Evolutionary conservation across 768 basidiomycete genomes (phyloP), one percentile per base, ranked within the genome.

Genomic region (Pleurotus giganteus): DNA sequence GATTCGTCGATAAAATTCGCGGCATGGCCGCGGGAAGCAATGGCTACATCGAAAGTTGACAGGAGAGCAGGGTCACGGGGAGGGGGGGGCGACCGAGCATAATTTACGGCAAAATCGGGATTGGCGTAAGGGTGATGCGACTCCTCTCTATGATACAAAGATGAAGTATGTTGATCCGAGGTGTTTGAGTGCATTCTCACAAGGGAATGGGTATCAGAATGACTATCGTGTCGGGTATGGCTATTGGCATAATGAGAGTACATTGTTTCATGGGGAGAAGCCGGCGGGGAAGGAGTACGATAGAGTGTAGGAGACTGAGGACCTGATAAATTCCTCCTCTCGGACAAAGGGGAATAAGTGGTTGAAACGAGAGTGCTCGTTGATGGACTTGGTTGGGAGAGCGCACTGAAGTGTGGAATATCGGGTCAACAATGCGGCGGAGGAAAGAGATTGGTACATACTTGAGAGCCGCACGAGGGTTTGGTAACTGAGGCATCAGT

Each of bases 41-140:
- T 63, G 39, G 71, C 63, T 45, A 59, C 58, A 24, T 59, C 56
- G 54, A 68, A 65, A 52, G 61, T 56, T 32, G 69, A 65, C n/a
- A 60, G 61, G 44, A 65, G 58, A 24, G 64, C 61, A 53, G 61
- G 60, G 45, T 72, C 71, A 42, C 72, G 61, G 11, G 27, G 15
- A 15, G 49, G 32, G 11, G 31, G 31, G 31, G n/a, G 49, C 5
- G 34, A 34, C 2, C 39, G 39, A 53, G 74, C 65, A 46, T 71
- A 66, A 32, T 71, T 70, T 24, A 70, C 66, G 28, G 79, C 80
- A 42, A 88, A 71, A 58, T 90, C 86, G 6, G 89, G 89, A 61
- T 91, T 90, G 50, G 90, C 90, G 65, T 90, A 92, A 24, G 90
- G 90, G 70, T 92, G 90, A 34, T 79, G 63, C 34, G 65, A 72